Evolutionary conservation across 352 stramenopile genomes (phyloP).

Genomic region (Phytophthora sp.): DNA sequence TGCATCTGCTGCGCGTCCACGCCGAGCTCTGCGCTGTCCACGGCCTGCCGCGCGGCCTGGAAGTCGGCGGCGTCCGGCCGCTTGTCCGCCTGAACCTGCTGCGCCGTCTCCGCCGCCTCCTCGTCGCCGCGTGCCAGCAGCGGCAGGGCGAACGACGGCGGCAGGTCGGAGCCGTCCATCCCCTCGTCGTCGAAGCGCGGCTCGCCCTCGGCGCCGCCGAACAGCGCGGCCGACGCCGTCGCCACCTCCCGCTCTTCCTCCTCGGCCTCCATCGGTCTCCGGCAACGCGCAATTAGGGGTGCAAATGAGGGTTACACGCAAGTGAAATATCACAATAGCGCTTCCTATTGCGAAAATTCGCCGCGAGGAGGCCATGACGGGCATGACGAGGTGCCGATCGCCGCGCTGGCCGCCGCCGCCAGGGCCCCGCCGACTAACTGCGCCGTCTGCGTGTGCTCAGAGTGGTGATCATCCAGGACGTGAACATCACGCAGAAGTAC

Average conservation of each 20-base stretch:
- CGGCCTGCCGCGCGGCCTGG: not conserved
- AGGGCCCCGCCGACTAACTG: not conserved
- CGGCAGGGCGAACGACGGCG: conserved; percentile 52
- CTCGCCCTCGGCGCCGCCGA: conserved; percentile 44
- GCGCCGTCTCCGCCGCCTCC: conserved; percentile 27
- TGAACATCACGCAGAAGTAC: conserved; percentile 87
- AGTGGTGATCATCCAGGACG: conserved; percentile 83
- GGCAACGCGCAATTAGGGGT: no score
- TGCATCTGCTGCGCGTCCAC: not conserved
- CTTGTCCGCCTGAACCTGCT: not conserved
- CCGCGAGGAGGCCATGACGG: conserved; percentile 46
- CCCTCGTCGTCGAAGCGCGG: conserved; percentile 61
- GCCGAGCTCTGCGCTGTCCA: not conserved
- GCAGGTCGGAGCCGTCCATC: conserved; percentile 51
- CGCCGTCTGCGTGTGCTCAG: conserved; percentile 25
- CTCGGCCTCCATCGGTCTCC: conserved; percentile 30
- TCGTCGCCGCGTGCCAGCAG: conserved; percentile 35
- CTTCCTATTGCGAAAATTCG: no score
- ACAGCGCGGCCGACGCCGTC: conserved; percentile 55
- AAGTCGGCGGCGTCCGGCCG: not conserved
- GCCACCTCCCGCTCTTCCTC: conserved; percentile 59
- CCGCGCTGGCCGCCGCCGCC: not conserved
- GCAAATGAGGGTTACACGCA: not conserved
- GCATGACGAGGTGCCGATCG: conserved; percentile 68
- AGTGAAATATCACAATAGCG: conserved; percentile 6